A percentile compares a stretch with the other conserved stretches of the same genome.
Conservation (phyloP, 306 rosid genomes). For the Pterocarpus santalinus region DNA sequence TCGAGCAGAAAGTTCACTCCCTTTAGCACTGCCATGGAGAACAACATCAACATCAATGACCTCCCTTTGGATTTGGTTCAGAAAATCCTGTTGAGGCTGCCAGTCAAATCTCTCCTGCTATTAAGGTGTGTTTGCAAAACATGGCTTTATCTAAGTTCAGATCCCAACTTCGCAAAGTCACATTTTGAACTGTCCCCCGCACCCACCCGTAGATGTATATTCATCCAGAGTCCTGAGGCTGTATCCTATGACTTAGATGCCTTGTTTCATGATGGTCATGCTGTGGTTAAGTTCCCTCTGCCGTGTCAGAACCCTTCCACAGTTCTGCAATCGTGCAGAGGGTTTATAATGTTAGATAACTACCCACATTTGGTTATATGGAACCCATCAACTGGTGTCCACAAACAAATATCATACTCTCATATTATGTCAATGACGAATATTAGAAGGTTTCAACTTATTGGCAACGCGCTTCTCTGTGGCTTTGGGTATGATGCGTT, state of each 20-base stretch:
- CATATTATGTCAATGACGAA: background rate
- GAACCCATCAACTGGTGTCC: background rate
- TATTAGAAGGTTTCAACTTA: background rate
- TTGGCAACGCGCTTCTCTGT: background rate
- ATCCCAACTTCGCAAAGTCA: background rate
- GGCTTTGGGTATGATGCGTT: background rate
- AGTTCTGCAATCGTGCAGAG: background rate
- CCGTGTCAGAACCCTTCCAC: no score
- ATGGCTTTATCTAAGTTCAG: conserved; percentile 13
- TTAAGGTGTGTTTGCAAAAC: background rate
- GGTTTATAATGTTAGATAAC: background rate
- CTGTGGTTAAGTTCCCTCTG: background rate
- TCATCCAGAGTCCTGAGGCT: background rate
- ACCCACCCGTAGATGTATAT: background rate
- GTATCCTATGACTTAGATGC: background rate
- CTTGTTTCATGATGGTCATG: background rate
- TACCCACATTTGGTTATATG: background rate
- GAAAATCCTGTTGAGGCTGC: background rate
- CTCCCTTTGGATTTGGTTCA: background rate
- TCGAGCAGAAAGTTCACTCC: no score
- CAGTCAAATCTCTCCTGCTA: background rate
- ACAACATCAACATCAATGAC: background rate
- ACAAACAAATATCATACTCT: background rate
- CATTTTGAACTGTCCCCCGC: background rate
- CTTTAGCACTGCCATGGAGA: background rate